Base-by-base conservation (phyloP, 2,329 filamentous ascomycete species). In the Apiospora malaysiana region DNA sequence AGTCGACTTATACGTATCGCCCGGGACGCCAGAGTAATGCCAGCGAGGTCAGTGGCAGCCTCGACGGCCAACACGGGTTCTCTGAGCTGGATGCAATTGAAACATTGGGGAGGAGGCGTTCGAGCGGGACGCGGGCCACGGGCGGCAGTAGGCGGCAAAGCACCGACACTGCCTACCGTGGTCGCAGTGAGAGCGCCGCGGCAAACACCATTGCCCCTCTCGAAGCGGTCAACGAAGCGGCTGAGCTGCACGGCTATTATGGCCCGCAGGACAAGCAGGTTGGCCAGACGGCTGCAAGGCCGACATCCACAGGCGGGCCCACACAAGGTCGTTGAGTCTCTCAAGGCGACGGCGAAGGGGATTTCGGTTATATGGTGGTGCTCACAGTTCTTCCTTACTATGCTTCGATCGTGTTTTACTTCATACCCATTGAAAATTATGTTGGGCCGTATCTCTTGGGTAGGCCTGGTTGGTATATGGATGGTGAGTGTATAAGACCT, bases 201-300 rank as follows among this genome's bases (percentile, higher is more conserved):
- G 70, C 25, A 70, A 75, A 72, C 74, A 46, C 71, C 43, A 75
- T 74, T 23, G 68, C 72, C 43, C 71, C 74, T 59, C 75, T 84
- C 7, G 79, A 77, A 7, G 79, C 81, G 1, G 83, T 87, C 43
- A 80, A 77, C 63, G 86, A 88, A 74, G 75, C 76, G 4, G 72
- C 70, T 23, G 84, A 85, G 70, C 79, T 85, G 68, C 85, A 87
- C 69, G 86, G 86, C 3, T 82, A 85, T 47, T 84, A 87, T 70
- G 85, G 85, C 0, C 81, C 84, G 1, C 70, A 75, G 3, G 76
- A 83, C 67, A 76, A 78, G 0, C 80, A 80, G 10, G 81, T 78
- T 5, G 85, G 85, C 0, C 82, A 87, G 75, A 87, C 83, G 18
- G 77, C 80, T 1, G 77, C 75, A 0, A 80, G 78, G 18, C 51